phyloP scores from a whole-genome alignment of 495 filamentous ascomycete species.

The Alectoria sarmentosa region DNA sequence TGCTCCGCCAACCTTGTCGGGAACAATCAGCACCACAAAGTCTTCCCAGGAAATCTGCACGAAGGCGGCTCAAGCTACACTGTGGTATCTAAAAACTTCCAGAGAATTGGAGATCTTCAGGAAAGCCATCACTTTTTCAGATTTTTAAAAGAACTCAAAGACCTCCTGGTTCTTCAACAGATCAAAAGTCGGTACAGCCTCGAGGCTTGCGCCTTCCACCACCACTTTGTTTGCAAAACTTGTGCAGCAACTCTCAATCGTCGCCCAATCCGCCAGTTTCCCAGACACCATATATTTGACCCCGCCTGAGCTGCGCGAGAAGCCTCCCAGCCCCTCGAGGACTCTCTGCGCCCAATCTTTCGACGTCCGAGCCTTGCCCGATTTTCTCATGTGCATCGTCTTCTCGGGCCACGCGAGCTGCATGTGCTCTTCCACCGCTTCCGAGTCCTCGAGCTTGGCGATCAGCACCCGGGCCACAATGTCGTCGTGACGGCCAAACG shows the following conservation, averaged over 20 bases:
- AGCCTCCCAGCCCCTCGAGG: background rate
- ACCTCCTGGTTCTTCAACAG: background rate
- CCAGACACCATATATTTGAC: too few relatives aligned
- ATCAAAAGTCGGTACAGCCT: background rate
- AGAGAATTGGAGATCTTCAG: too few relatives aligned
- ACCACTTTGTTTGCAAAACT: background rate
- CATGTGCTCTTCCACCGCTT: background rate
- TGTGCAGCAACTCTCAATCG: background rate
- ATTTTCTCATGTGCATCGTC: background rate
- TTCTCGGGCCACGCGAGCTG: background rate
- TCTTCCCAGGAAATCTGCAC: too few relatives aligned
- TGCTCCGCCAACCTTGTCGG: too few relatives aligned
- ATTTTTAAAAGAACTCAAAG: background rate
- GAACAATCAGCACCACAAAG: too few relatives aligned
- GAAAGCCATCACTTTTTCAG: too few relatives aligned
- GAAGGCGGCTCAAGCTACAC: too few relatives aligned
- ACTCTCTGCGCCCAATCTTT: background rate
- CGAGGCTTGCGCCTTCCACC: background rate
- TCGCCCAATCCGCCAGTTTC: background rate
- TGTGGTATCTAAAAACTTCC: too few relatives aligned
- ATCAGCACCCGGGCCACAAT: background rate
- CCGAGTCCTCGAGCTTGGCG: background rate
- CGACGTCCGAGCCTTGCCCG: background rate
- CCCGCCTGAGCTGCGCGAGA: background rate
- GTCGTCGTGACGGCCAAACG: background rate